Conservation (phyloP, 805 yeast species). For the Metschnikowia cerradonensis region DNA sequence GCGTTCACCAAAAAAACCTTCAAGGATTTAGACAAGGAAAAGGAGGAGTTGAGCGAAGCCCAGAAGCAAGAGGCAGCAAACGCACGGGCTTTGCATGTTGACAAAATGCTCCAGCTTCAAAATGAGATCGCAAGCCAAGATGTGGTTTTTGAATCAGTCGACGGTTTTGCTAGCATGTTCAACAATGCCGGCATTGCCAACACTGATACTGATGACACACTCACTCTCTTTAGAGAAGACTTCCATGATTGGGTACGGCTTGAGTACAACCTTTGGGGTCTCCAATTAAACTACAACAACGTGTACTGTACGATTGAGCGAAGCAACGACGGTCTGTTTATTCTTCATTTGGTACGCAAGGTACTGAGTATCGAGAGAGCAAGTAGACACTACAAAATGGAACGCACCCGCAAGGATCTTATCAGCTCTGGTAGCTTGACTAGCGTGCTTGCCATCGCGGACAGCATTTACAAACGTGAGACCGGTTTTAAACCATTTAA, state of each 20-base stretch:
- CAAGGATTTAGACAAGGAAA: slow-evolving; percentile 12
- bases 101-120: slow-evolving; percentile 7
- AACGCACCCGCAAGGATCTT: slow-evolving; percentile 6
- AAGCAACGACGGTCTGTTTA: neutral
- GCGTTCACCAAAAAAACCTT: slow-evolving; percentile 23
- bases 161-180: slow-evolving; percentile 29
- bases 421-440: slow-evolving; percentile 11
- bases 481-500: no score
- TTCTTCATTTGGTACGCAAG: slow-evolving; percentile 2
- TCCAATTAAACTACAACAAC: slow-evolving; percentile 5
- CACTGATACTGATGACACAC: slow-evolving; percentile 11
- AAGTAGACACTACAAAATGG: slow-evolving; percentile 21
- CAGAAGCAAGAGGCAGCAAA: slow-evolving; percentile 10
- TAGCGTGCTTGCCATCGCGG: slow-evolving; percentile 5
- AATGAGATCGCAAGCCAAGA: slow-evolving; percentile 13
- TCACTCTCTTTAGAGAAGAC: slow-evolving; percentile 14
- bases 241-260: slow-evolving; percentile 27
- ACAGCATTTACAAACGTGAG: neutral
- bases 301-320: slow-evolving; percentile 11
- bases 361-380: neutral
- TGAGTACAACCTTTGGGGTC: slow-evolving; percentile 33
- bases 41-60: slow-evolving; percentile 1
- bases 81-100: slow-evolving; percentile 9
- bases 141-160: slow-evolving; percentile 36
- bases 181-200: slow-evolving; percentile 2